Evolutionary conservation across 1,284 basidiomycete species (phyloP).

Genomic region (Wallemia hederae): DNA sequence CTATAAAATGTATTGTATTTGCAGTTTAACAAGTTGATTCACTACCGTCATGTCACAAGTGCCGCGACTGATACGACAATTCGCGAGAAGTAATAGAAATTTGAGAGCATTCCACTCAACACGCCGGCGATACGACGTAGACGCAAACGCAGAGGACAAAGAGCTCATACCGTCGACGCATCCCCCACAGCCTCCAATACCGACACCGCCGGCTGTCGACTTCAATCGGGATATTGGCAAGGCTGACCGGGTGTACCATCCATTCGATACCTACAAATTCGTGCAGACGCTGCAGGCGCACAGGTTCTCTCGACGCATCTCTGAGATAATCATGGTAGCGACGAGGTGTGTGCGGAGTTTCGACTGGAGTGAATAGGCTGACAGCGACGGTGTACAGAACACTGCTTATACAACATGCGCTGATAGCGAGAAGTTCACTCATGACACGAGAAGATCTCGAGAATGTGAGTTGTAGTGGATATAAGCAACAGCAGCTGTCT

Average conservation of each 20-base stretch:
- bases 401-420: not conserved
- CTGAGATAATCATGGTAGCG: not conserved
- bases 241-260: not conserved
- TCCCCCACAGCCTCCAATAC: not conserved
- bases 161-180: not conserved
- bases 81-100: not conserved
- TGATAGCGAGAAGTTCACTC: not conserved
- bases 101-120: not conserved
- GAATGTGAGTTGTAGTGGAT: not conserved
- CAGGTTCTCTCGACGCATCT: not conserved
- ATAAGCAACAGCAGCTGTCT: conserved; percentile 3
- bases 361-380: not conserved
- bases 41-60: too few species aligned
- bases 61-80: too few species aligned
- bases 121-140: not conserved
- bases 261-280: not conserved
- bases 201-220: not conserved
- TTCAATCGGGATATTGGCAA: not conserved
- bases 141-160: not conserved
- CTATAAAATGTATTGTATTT: too few species aligned
- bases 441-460: not conserved
- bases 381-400: not conserved
- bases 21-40: too few species aligned
- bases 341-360: not conserved
- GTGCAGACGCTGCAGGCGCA: not conserved